Percentiles rank a stretch among this genome's conserved stretches.
phyloP scores from a whole-genome alignment of 441 rosid genomes.

The Pelargonium citronellum region DNA sequence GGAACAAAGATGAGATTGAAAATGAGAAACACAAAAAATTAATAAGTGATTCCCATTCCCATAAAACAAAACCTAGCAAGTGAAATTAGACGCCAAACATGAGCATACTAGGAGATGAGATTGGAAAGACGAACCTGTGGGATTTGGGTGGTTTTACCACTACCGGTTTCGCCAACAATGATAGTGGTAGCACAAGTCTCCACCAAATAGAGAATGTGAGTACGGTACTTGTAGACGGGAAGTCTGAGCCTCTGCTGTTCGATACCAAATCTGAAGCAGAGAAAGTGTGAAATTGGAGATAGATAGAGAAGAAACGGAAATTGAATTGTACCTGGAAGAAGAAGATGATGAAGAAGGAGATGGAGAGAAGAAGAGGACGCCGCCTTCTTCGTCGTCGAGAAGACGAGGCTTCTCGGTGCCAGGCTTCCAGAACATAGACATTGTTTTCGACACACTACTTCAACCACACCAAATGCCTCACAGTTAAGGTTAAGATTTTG shows the following conservation, averaged over 20 bases:
- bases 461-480: too few species aligned
- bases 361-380: constrained; percentile 60
- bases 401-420: constrained; percentile 80
- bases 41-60: background rate
- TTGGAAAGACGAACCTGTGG: constrained; percentile 61
- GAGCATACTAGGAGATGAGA: background rate
- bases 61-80: background rate
- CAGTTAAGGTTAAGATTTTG: too few species aligned
- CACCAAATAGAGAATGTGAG: constrained; percentile 71
- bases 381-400: constrained; percentile 95
- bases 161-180: constrained; percentile 93
- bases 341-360: constrained; percentile 54
- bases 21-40: background rate
- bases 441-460: constrained; percentile 7
- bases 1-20: background rate
- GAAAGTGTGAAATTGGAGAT: background rate
- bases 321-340: constrained; percentile 2
- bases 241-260: constrained; percentile 87
- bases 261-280: constrained; percentile 51
- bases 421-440: constrained; percentile 91
- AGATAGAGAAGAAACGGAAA: background rate
- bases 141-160: constrained; percentile 96
- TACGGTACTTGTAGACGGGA: constrained; percentile 77
- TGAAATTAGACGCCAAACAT: background rate
- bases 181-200: constrained; percentile 85